These are phyloP conservation scores for Allomyces javanicus DNA, from an alignment of 192 early-diverging fungal genomes.

Conservation along the genomic window DNA sequence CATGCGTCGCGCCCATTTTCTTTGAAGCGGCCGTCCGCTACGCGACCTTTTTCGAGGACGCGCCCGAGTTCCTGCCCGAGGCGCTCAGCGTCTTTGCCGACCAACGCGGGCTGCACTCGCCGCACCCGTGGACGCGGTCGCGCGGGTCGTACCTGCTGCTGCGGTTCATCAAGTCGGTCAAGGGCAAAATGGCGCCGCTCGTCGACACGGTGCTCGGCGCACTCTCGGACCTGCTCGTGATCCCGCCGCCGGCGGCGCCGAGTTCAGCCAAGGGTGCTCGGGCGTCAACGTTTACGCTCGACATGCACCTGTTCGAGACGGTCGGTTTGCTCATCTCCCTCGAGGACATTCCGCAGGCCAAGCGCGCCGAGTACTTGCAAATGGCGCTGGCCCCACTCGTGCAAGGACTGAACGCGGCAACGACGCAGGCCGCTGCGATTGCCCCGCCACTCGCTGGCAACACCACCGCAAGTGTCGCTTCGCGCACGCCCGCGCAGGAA, in stretches of 20 bases:
- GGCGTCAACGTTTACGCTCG: background rate
- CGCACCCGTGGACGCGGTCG: background rate
- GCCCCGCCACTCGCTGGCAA: too few relatives aligned
- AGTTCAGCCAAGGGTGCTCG: background rate
- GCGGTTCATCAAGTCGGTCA: constrained; percentile 2
- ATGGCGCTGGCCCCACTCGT: background rate
- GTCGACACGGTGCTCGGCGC: background rate
- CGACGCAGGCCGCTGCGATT: background rate
- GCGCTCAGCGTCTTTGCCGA: background rate
- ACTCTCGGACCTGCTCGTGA: background rate
- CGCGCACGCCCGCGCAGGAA: background rate
- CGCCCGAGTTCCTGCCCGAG: background rate
- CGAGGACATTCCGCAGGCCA: background rate
- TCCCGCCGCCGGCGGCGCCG: background rate
- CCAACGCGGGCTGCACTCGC: background rate
- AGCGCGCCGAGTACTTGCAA: background rate
- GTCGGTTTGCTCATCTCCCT: constrained; percentile 1
- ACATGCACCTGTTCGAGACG: constrained; percentile 2
- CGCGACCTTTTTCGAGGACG: background rate
- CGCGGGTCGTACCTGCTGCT: background rate
- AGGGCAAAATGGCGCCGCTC: background rate
- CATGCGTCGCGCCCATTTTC: background rate
- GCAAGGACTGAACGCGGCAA: background rate
- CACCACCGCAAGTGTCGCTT: background rate
- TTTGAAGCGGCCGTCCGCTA: background rate